Evolutionary conservation across 2,329 filamentous ascomycete genomes (phyloP).

Genomic region (Stachybotrys elegans): DNA sequence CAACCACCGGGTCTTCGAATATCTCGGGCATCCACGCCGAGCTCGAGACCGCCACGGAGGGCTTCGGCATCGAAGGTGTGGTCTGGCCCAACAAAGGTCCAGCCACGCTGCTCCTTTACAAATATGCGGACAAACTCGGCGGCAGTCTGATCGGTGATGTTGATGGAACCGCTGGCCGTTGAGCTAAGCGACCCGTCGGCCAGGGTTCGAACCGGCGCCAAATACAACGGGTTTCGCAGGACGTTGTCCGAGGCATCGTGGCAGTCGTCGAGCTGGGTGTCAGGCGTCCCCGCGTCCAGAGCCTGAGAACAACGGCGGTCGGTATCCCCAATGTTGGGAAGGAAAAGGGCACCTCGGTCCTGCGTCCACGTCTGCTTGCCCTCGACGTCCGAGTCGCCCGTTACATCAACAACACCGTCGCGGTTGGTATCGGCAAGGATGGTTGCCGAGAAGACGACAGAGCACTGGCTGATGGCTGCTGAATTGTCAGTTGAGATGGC

Average conservation of each 20-base stretch:
- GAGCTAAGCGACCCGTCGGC: slow-evolving; percentile 13
- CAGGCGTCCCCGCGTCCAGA: slow-evolving; percentile 3
- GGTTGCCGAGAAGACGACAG: not conserved
- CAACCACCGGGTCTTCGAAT: slow-evolving; percentile 14
- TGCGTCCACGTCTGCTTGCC: slow-evolving; percentile 19
- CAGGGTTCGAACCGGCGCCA: slow-evolving; percentile 25
- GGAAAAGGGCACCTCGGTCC: slow-evolving; percentile 25
- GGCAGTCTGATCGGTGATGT: slow-evolving; percentile 8
- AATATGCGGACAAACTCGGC: slow-evolving; percentile 22
- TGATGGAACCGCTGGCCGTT: slow-evolving; percentile 12
- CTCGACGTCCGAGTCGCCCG: slow-evolving; percentile 10
- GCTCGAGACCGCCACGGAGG: slow-evolving; percentile 21
- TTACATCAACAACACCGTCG: slow-evolving; percentile 24
- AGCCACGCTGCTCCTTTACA: slow-evolving; percentile 13
- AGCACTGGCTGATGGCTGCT: not conserved
- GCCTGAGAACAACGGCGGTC: slow-evolving; percentile 21
- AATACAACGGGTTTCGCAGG: slow-evolving; percentile 20
- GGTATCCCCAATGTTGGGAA: slow-evolving; percentile 31
- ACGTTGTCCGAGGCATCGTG: slow-evolving; percentile 29
- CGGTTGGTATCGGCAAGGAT: slow-evolving; percentile 31
- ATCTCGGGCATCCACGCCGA: slow-evolving; percentile 30
- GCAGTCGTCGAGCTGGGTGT: slow-evolving; percentile 21
- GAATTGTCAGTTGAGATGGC: too few species aligned
- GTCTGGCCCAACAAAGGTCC: slow-evolving; percentile 17
- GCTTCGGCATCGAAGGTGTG: slow-evolving; percentile 20